Evolutionary conservation across 495 filamentous ascomycete species (phyloP), one percentile per base, ranked within the genome.

Genomic region (Astrothelium subdiscretum): DNA sequence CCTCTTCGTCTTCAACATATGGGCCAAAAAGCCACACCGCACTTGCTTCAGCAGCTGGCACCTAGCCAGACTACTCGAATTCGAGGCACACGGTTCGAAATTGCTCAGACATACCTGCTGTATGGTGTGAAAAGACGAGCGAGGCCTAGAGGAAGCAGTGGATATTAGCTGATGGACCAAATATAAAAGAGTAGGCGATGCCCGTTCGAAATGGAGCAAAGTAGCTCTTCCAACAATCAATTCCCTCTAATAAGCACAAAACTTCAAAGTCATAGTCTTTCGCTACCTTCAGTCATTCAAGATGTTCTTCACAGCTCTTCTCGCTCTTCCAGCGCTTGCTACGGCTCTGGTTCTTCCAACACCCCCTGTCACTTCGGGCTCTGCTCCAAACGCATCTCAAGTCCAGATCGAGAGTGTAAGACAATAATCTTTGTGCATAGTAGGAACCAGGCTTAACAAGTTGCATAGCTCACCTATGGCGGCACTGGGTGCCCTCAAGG

Each of bases 401-500:
- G 48, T 54, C 48, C 48, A 54, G 24, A 54, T 54, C 15, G 48
- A 54, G 20, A 54, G 48, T 15, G 48, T 54, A 54, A 54, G 48
- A 54, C 8, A 8, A 54, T 20, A 29, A 48, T 0, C 8, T 29
- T 29, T 29, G 6, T 29, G 20, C 20, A 48, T 48, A n/a, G 6
- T 26, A 10, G 8, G 15, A 0, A 29, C 22, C 2, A 29, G 48
- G 6, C 29, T 24, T 54, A 24, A 54, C 24, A 12, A 59, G 0
- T 1, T 59, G 31, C 18, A 24, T 15, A 42, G 31, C 5, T 80
- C 48, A 71, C 72, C n/a, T 81, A 77, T 67, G 78, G 74, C 58
- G 82, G 82, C 59, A 83, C 77, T 67, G 81, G 81, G 29, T 85
- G 81, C 69, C 79, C 78, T 26, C 79, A 82, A 68, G 75, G 76